These are phyloP conservation scores for Centrapalus pauciflorus DNA, from an alignment of 129 eudicot species.

Conservation along the genomic window DNA sequence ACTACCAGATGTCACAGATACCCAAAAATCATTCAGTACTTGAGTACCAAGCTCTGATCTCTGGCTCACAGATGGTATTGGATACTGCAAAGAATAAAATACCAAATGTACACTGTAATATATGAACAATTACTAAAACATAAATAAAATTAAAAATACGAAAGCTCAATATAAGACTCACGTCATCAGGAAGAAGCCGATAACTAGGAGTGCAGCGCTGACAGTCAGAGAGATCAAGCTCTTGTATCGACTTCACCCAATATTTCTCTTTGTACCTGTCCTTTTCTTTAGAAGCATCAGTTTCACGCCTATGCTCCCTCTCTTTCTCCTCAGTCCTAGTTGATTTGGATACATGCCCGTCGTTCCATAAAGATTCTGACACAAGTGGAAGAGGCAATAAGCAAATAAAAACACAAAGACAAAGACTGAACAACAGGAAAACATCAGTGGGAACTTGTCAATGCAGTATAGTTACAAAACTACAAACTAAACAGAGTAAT, in stretches of 20 bases:
- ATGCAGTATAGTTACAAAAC: too few relatives aligned
- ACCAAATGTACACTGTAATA: not conserved
- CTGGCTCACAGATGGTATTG: constrained; percentile 84
- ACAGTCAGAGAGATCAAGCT: constrained; percentile 89
- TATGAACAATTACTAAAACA: not conserved
- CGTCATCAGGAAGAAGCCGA: constrained; percentile 96
- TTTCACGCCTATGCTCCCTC: constrained; percentile 69
- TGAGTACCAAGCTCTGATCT: constrained; percentile 87
- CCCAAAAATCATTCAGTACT: constrained; percentile 94
- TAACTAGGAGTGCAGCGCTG: constrained; percentile 95
- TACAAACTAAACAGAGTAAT: not conserved
- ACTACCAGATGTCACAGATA: constrained; percentile 98
- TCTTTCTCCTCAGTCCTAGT: constrained; percentile 69
- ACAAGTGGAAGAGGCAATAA: constrained; percentile 13
- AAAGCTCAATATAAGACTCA: constrained; percentile 20
- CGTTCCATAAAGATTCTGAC: constrained; percentile 79
- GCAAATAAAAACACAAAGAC: not conserved
- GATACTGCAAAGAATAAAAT: constrained; percentile 52
- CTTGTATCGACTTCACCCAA: constrained; percentile 94
- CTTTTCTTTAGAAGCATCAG: constrained; percentile 67
- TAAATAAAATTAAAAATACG: not conserved
- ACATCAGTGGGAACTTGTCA: too few relatives aligned
- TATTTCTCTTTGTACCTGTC: constrained; percentile 75
- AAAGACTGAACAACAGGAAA: not conserved
- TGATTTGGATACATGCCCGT: constrained; percentile 68